Conservation (phyloP, 257 asterid genomes). For the Marsdenia floribunda region DNA sequence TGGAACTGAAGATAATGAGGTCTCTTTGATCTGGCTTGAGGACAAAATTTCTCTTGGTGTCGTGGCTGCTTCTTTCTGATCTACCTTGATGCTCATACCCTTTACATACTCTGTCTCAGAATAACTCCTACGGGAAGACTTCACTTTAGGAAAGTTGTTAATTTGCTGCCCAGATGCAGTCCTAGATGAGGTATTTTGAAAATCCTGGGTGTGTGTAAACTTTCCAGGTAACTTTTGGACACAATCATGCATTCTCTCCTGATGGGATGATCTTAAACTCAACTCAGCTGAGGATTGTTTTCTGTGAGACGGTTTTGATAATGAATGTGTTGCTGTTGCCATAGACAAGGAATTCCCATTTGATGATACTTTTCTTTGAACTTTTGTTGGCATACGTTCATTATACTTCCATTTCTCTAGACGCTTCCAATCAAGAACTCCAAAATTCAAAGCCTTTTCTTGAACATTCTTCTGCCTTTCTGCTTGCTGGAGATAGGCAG, state of each 20-base stretch:
- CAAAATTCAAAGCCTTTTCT: conserved; percentile 81
- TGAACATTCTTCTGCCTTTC: conserved; percentile 59
- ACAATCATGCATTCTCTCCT: conserved; percentile 25
- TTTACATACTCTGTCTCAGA: conserved; percentile 24
- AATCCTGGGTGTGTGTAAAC: conserved; percentile 28
- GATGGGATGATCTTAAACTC: conserved; percentile 23
- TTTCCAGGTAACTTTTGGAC: conserved; percentile 33
- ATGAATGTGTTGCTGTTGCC: conserved; percentile 36
- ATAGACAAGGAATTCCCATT: conserved; percentile 29
- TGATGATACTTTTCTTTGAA: conserved; percentile 36
- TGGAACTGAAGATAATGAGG: conserved; percentile 25
- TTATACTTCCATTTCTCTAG: conserved; percentile 83
- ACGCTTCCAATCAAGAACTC: conserved; percentile 90
- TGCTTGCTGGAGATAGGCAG: conserved; percentile 64
- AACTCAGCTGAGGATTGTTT: conserved; percentile 28
- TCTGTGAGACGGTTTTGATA: conserved; percentile 20
- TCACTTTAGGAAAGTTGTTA: conserved; percentile 25
- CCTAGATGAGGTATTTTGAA: conserved; percentile 29
- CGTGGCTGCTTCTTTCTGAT: conserved; percentile 18
- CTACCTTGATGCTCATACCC: conserved; percentile 33
- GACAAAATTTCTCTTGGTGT: conserved; percentile 31
- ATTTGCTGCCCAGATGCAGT: conserved; percentile 33
- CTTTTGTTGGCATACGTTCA: conserved; percentile 58
- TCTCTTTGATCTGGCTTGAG: conserved; percentile 25
- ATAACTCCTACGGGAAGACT: conserved; percentile 23